These are phyloP conservation scores for Tolypocladium ovalisporum DNA, from an alignment of 2,329 filamentous ascomycete genomes.

Conservation along the genomic window DNA sequence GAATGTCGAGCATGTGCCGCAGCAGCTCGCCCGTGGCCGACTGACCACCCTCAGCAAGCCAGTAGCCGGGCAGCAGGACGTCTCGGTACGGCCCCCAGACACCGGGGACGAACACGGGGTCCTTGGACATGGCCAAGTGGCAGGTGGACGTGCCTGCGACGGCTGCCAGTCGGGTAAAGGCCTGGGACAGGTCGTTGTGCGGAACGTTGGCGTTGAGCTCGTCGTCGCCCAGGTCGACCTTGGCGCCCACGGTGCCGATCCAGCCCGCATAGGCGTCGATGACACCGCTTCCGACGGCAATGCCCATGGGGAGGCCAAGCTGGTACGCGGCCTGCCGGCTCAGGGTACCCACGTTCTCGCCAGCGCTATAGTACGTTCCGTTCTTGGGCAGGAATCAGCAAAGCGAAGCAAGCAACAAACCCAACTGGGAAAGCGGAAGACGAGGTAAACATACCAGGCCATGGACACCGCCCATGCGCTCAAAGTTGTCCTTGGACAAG, in stretches of 20 bases:
- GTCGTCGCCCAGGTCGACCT: constrained; percentile 62
- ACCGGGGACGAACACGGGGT: constrained; percentile 86
- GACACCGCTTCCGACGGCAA: constrained; percentile 89
- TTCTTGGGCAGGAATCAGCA: constrained; percentile 47
- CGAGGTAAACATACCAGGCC: constrained; percentile 54
- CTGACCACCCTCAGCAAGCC: constrained; percentile 96
- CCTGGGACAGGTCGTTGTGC: constrained; percentile 81
- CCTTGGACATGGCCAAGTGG: constrained; percentile 88
- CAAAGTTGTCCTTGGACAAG: constrained; percentile 75
- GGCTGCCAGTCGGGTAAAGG: constrained; percentile 83
- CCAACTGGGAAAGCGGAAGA: not conserved
- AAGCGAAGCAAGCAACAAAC: not conserved
- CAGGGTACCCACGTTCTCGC: constrained; percentile 77
- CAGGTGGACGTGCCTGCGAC: constrained; percentile 97
- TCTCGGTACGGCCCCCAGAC: constrained; percentile 98
- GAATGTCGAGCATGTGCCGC: constrained; percentile 89
- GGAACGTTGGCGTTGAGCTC: constrained; percentile 56
- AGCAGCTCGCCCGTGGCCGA: constrained; percentile 91
- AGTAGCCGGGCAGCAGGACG: constrained; percentile 81
- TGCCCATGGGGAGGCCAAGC: constrained; percentile 74
- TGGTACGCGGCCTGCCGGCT: constrained; percentile 75
- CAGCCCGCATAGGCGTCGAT: constrained; percentile 98
- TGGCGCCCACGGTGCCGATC: constrained; percentile 98
- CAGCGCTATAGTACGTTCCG: constrained; percentile 81
- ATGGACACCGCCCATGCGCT: constrained; percentile 87